Base-by-base conservation (phyloP, 352 stramenopile species). In the Pythium myriotylum region DNA sequence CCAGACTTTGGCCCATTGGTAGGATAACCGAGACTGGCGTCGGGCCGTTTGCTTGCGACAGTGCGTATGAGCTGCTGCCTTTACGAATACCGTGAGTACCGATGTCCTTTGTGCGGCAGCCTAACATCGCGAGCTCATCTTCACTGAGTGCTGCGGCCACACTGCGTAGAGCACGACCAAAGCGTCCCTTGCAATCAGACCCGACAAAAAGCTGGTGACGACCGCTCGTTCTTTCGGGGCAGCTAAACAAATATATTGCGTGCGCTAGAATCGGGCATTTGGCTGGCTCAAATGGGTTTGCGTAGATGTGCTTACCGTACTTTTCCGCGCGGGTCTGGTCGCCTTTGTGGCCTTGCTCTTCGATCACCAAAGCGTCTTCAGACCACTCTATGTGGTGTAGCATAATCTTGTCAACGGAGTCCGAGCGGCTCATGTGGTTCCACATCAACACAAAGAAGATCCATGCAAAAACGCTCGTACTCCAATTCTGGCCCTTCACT, bases 331-430 rank as follows among this genome's bases (percentile, higher is more conserved):
- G 43, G 4, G 55, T 55, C 37, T 53, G 42, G 16, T 61, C 42
- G 16, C 54, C 54, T n/a, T 63, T 63, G 37, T 55, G 43, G 1
- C 45, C 55, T 55, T 63, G 56, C 33, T 63, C 56, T 48, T 63
- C 45, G 10, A 65, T 23, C 6, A 65, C n/a, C n/a, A n/a, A n/a
- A n/a, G n/a, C n/a, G n/a, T 26, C 57, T 14, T 58, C 57, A 1
- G 37, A 37, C 57, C 47, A 65, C 22, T 58, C 48, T 3, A 58
- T 29, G 27, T 65, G 47, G 19, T 65, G 35, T n/a, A 65, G 17
- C 37, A 59, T 59, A 22, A 65, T 37, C 16, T 23, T 39, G 22
- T 65, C 57, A 3, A 53, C 24, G 2, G 57, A 57, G n/a, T 52
- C 47, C 3, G 37, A 52, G 2, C 57, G 57, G 23, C 57, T 58